Base-by-base conservation (phyloP, 345 rosid species). In the Toxicodendron radicans region DNA sequence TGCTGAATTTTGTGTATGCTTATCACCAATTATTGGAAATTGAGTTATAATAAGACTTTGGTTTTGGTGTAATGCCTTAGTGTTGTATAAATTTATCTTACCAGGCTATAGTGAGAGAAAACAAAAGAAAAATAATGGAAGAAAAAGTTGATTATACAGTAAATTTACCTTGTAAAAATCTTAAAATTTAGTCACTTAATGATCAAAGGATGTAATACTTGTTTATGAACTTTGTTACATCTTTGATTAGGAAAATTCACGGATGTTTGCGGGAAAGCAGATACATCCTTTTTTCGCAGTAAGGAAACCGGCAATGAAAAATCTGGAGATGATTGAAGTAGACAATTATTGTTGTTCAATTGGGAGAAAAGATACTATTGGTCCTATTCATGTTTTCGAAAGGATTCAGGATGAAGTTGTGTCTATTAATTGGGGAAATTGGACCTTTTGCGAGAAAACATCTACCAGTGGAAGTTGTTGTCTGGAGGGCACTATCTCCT, bases 311-410 rank as follows among this genome's bases (percentile, higher is more conserved):
- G 85, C 81, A 66, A 91, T 82, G 80, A 86, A 68, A 75, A 75
- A 71, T 78, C 85, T 86, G 66, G 89, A 83, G 79, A 74, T 75
- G 52, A 58, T 43, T n/a, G 84, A 79, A 73, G 66, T 46, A 0
- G 84, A 87, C 58, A 76, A 63, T 63, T 71, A 78, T 67, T 24
- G 59, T 20, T 18, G 70, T 78, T 75, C 59, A 58, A 77, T 67
- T 46, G 78, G 57, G 74, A 76, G 61, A 80, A 89, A 80, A 58
- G 74, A 75, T 76, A 72, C 80, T 43, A 58, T 87, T 3, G 92
- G 97, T 66, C 99, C 99, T 73, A 87, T 95, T 72, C 99, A 95
- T 76, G 92, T 95, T 27, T 90, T 91, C 83, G 99, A 93, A 48
- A 89, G 78, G 76, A 75, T 58, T 62, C 82, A 76, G 85, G 91